Conservation (phyloP, 2,329 filamentous ascomycete genomes). For the Fusarium sp. region DNA sequence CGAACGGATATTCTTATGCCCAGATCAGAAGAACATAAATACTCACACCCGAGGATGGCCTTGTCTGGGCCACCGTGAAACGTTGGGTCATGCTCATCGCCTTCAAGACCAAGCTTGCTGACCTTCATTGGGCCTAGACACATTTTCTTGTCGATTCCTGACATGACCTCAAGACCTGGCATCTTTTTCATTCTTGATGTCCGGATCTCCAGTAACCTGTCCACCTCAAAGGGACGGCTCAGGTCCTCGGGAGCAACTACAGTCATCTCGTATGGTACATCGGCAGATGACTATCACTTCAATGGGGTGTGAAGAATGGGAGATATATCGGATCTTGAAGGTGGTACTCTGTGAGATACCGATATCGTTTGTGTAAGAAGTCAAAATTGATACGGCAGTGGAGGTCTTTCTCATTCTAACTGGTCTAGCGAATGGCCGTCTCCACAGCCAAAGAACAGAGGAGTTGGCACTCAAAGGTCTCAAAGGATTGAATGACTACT, state of each 20-base stretch:
- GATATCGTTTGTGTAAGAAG: not conserved
- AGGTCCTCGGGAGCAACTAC: not conserved
- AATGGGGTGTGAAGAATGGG: too few relatives aligned
- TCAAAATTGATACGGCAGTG: not conserved
- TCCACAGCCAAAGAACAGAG: not conserved
- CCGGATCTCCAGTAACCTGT: constrained; percentile 67
- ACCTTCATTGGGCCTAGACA: constrained; percentile 60
- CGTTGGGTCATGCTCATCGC: constrained; percentile 71
- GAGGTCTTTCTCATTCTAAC: not conserved
- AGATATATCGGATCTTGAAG: not conserved
- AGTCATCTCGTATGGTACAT: not conserved
- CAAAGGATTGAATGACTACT: not conserved
- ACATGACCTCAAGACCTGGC: constrained; percentile 61
- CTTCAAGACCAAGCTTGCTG: constrained; percentile 62
- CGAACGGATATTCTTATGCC: not conserved
- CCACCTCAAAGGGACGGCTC: constrained; percentile 51
- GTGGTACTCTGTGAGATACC: not conserved
- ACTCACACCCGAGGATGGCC: constrained; percentile 69
- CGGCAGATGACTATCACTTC: not conserved
- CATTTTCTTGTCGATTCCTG: constrained; percentile 68
- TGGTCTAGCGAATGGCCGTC: not conserved
- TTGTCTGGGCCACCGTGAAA: constrained; percentile 74
- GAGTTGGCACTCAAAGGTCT: not conserved
- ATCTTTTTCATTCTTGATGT: constrained; percentile 68
- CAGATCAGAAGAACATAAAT: not conserved